Percentiles rank a stretch among this genome's conserved stretches.
Evolutionary conservation across 2,329 filamentous ascomycete species (phyloP).

Genomic region (Aspergillus arachidicola): DNA sequence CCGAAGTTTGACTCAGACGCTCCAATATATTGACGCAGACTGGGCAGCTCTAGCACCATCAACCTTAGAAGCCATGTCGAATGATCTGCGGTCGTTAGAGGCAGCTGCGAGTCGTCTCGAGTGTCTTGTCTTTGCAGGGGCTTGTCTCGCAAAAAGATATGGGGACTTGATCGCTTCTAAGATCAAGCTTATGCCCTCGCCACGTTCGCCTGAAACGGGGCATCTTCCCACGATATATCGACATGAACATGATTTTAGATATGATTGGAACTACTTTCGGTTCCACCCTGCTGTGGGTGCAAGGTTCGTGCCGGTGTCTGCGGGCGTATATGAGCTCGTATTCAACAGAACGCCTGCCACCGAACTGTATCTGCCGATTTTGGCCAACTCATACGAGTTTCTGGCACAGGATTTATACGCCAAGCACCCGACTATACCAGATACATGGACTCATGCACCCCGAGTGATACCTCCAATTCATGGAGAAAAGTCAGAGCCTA

Average conservation of each 20-base stretch:
- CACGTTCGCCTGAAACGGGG: constrained; percentile 9
- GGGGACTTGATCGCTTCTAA: constrained; percentile 8
- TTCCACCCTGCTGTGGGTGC: constrained; percentile 8
- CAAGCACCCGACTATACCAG: constrained; percentile 9
- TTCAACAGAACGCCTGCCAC: constrained; percentile 6
- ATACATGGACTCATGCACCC: constrained; percentile 12
- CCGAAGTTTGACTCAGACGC: constrained; percentile 2
- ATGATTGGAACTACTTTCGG: constrained; percentile 14
- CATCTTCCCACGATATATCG: constrained; percentile 10
- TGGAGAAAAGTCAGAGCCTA: constrained; percentile 9
- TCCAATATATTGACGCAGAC: constrained; percentile 4
- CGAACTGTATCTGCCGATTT: constrained; percentile 9
- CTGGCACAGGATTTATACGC: constrained; percentile 13
- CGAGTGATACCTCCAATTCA: constrained; percentile 8
- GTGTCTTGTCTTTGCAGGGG: constrained; percentile 3
- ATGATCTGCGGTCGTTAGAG: neutral
- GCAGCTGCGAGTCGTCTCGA: neutral
- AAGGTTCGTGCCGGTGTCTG: neutral
- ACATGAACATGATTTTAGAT: constrained; percentile 8
- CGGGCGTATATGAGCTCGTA: constrained; percentile 8
- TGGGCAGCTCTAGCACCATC: constrained; percentile 10
- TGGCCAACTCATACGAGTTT: constrained; percentile 9
- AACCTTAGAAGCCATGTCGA: constrained; percentile 7
- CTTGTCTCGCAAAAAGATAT: constrained; percentile 5
- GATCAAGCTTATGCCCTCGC: constrained; percentile 6